Percentiles rank a stretch among this genome's conserved stretches.
phyloP scores from a whole-genome alignment of 495 filamentous ascomycete genomes.

The Trichocladium uniseriatum region DNA sequence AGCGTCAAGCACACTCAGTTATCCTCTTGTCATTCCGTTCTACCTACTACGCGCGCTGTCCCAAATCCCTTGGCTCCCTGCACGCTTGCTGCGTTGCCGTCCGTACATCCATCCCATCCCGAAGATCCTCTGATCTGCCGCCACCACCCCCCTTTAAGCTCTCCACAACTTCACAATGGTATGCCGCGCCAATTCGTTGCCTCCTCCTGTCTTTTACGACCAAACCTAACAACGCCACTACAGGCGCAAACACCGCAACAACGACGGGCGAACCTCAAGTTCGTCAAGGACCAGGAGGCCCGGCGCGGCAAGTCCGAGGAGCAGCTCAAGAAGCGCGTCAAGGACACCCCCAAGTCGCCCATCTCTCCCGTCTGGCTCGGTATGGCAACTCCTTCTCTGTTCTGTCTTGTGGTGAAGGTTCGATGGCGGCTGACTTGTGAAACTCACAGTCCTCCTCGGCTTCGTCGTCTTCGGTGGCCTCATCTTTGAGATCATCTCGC shows the following conservation, averaged over 20 bases:
- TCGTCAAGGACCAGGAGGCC: constrained; percentile 64
- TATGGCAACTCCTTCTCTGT: constrained; percentile 37
- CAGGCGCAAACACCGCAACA: constrained; percentile 94
- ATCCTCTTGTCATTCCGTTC: neutral
- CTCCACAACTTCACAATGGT: constrained; percentile 19
- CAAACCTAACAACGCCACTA: neutral
- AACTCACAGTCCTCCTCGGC: constrained; percentile 54
- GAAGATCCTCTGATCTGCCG: neutral
- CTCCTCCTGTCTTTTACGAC: neutral
- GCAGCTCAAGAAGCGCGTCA: constrained; percentile 56
- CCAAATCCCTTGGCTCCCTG: neutral
- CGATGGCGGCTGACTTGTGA: neutral
- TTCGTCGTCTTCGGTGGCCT: constrained; percentile 83
- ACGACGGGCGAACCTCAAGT: constrained; percentile 78
- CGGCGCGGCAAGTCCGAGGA: constrained; percentile 75
- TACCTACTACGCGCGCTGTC: neutral
- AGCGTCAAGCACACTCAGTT: neutral
- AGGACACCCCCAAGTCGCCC: constrained; percentile 58
- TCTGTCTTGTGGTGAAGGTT: neutral
- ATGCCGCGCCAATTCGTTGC: neutral
- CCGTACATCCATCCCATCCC: neutral
- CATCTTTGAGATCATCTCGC: constrained; percentile 66
- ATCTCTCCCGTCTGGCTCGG: constrained; percentile 76
- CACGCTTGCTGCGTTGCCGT: neutral
- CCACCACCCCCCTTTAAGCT: neutral